phyloP scores from a whole-genome alignment of 768 basidiomycete genomes.

The Pleurotus platypus region DNA sequence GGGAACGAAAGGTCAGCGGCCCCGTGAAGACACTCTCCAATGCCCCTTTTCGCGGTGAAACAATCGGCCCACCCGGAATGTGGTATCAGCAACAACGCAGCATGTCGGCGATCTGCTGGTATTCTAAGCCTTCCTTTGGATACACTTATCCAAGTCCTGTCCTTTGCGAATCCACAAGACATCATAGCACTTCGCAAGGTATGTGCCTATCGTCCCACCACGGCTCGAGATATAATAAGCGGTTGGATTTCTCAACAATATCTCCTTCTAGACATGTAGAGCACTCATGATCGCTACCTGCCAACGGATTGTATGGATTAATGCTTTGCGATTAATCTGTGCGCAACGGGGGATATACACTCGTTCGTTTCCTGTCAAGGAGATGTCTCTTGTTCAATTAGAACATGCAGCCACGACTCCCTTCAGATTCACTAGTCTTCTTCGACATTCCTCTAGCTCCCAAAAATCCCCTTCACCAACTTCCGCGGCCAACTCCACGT shows the following conservation, averaged over 20 bases:
- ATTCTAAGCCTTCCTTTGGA: constrained; percentile 13
- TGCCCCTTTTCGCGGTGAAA: constrained; percentile 6
- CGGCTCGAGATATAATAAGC: no score
- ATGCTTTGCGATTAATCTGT: constrained; percentile 20
- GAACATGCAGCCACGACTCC: constrained; percentile 24
- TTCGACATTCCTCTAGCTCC: not conserved
- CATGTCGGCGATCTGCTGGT: not conserved
- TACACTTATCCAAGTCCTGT: constrained; percentile 15
- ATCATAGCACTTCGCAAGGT: constrained; percentile 17
- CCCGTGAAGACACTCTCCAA: not conserved
- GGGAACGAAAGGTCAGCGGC: no score
- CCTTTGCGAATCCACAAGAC: constrained; percentile 13
- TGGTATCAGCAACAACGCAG: not conserved
- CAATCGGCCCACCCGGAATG: not conserved
- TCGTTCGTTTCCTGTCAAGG: constrained; percentile 20
- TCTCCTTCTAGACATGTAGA: constrained; percentile 19
- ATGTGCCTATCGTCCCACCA: not conserved
- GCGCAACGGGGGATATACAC: constrained; percentile 14
- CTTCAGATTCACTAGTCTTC: constrained; percentile 14
- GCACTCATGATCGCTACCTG: constrained; percentile 13
- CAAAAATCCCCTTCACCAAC: not conserved
- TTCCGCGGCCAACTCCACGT: not conserved
- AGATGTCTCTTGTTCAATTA: constrained; percentile 22
- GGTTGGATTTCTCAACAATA: not conserved
- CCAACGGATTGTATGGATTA: constrained; percentile 24